A percentile compares a stretch with the other conserved stretches of the same genome.
phyloP scores from a whole-genome alignment of 2,329 filamentous ascomycete species.

The Xylaria sp. region DNA sequence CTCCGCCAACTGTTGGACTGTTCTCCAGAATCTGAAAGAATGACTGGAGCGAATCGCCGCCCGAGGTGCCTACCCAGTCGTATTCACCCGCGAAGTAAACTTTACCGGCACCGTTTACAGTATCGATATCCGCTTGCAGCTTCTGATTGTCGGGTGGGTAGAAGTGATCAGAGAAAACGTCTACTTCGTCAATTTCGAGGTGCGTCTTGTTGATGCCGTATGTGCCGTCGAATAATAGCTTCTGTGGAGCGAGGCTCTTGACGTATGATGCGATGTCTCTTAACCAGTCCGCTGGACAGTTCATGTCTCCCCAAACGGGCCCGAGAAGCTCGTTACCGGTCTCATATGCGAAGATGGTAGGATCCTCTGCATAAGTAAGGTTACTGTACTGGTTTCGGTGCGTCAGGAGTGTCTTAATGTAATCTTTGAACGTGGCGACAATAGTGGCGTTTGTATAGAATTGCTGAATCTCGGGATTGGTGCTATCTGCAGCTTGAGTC shows the following conservation, averaged over 20 bases:
- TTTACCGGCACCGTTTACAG: slow-evolving; percentile 51
- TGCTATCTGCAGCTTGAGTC: slow-evolving; percentile 49
- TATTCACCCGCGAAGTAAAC: slow-evolving; percentile 61
- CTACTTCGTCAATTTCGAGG: slow-evolving; percentile 56
- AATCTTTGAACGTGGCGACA: slow-evolving; percentile 58
- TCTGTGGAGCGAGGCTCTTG: slow-evolving; percentile 57
- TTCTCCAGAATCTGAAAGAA: slow-evolving; percentile 57
- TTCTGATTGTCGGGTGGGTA: slow-evolving; percentile 57
- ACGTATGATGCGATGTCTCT: slow-evolving; percentile 56
- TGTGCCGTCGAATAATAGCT: slow-evolving; percentile 60
- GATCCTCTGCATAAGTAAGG: slow-evolving; percentile 60
- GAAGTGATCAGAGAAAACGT: slow-evolving; percentile 61
- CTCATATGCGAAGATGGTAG: slow-evolving; percentile 62
- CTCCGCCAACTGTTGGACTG: slow-evolving; percentile 53
- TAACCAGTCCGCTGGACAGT: slow-evolving; percentile 58
- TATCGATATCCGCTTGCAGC: slow-evolving; percentile 53
- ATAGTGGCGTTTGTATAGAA: slow-evolving; percentile 60
- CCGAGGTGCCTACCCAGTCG: slow-evolving; percentile 54
- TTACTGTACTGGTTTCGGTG: slow-evolving; percentile 60
- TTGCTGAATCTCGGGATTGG: slow-evolving; percentile 55
- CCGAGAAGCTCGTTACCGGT: slow-evolving; percentile 62
- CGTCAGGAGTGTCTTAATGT: slow-evolving; percentile 57
- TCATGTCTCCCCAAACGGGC: slow-evolving; percentile 56
- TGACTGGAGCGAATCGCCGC: slow-evolving; percentile 51
- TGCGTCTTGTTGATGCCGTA: slow-evolving; percentile 60